Base-by-base conservation (phyloP, 2,329 filamentous ascomycete genomes). In the Pseudogymnoascus sp. region DNA sequence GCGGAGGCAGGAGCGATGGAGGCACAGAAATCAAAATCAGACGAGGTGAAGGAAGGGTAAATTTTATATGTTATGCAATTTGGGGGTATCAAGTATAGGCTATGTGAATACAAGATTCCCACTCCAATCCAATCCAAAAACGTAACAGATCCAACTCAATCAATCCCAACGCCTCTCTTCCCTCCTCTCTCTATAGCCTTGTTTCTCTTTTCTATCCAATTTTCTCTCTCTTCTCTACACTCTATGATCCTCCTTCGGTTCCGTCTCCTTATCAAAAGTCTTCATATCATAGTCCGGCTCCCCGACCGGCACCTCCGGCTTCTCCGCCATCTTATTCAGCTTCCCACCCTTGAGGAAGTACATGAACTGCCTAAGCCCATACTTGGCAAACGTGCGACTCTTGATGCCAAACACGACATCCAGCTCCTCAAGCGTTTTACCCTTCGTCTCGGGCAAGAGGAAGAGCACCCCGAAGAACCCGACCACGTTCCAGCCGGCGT, bases 361-460 rank as follows among this genome's bases (percentile, higher is more conserved):
- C 4, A 52, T 9, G 10, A 67, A 39, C 45, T 68, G 66, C 48
- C 62, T 62, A 3, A 40, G 13, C 9, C 67, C 67, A 64, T 66
- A 68, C n/a, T 58, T 61, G 5, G 67, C 67, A 61, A 59, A 59
- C 5, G 7, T 3, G 10, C 55, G 12, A 25, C 55, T 71, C 8
- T 68, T 62, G 5, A 72, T 65, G 5, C 63, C 68, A 42, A 83
- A 84, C 58, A 84, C 52, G 87, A 82, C 81, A 66, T 72, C 69
- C 33, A 72, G 61, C 59, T 72, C 70, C 60, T 72, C 70, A 1
- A 72, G 63, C 21, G 69, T 70, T 8, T 69, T 63, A 10, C 71
- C 81, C 72, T 86, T 86, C 10, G 83, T 86, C 70, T 86, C 83
- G 0, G 82, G 81, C 1, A 85, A 73, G 67, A 76, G 79, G 18